Percentiles rank a stretch among this genome's conserved stretches.
Evolutionary conservation across 2,329 filamentous ascomycete species (phyloP).

Genomic region (Zymoseptoria pseudotritici): DNA sequence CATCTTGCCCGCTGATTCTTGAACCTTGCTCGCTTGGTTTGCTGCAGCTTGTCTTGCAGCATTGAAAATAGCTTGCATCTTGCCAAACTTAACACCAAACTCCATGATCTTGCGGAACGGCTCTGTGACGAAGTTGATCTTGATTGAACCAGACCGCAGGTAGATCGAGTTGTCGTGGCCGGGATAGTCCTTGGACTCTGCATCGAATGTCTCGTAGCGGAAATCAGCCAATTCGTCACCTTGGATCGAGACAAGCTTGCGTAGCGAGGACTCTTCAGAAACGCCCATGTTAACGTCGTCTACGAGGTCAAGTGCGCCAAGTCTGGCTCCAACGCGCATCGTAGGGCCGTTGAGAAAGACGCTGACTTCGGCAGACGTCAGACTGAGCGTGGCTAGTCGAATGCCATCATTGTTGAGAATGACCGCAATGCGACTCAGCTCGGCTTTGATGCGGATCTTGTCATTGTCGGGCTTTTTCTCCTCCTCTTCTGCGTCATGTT

Average conservation of each 20-base stretch:
- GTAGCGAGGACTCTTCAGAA: conserved; percentile 68
- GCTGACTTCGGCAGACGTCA: conserved; percentile 86
- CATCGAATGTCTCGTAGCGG: conserved; percentile 91
- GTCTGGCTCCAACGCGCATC: conserved; percentile 77
- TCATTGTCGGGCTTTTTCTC: conserved; percentile 44
- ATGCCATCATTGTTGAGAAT: conserved; percentile 98
- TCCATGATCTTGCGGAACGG: conserved; percentile 97
- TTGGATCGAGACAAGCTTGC: conserved; percentile 87
- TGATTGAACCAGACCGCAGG: conserved; percentile 86
- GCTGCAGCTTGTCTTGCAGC: conserved; percentile 90
- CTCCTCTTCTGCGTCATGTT: conserved; percentile 28
- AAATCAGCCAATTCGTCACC: conserved; percentile 95
- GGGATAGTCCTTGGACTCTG: conserved; percentile 68
- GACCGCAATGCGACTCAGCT: conserved; percentile 85
- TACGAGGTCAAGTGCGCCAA: conserved; percentile 80
- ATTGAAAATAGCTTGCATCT: conserved; percentile 99
- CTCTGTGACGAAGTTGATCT: conserved; percentile 93
- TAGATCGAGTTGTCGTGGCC: conserved; percentile 92
- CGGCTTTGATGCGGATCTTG: conserved; percentile 87
- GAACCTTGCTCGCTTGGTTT: conserved; percentile 85
- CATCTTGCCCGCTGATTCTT: conserved; percentile 81
- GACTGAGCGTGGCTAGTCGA: conserved; percentile 80
- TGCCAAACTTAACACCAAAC: conserved; percentile 96
- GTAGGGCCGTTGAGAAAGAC: conserved; percentile 79
- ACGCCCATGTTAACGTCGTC: conserved; percentile 94